Evolutionary conservation across 345 rosid species (phyloP).

Genomic region (Euphorbia lathyris): DNA sequence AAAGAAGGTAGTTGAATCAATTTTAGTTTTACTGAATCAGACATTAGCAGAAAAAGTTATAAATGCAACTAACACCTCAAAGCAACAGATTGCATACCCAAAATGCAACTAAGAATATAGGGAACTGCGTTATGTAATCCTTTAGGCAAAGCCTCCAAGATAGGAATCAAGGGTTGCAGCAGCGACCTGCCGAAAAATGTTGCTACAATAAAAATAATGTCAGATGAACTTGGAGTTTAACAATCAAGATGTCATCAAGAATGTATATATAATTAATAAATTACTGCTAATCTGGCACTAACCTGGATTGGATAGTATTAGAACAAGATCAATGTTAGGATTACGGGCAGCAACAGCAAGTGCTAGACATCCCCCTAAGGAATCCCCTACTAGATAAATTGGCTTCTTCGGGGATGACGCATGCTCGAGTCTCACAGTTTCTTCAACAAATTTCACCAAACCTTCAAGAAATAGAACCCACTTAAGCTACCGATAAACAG

Average conservation of each 20-base stretch:
- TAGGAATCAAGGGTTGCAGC: constrained; percentile 63
- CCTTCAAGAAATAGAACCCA: constrained; percentile 35
- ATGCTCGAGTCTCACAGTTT: constrained; percentile 54
- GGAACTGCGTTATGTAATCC: constrained; percentile 56
- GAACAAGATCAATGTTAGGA: constrained; percentile 59
- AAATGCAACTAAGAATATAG: constrained; percentile 59
- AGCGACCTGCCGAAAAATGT: constrained; percentile 76
- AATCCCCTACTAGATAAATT: constrained; percentile 78
- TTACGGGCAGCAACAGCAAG: constrained; percentile 81
- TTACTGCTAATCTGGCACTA: constrained; percentile 15
- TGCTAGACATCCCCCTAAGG: constrained; percentile 90
- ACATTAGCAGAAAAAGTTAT: not conserved
- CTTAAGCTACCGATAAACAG: not conserved
- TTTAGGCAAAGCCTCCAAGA: constrained; percentile 62
- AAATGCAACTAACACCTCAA: not conserved
- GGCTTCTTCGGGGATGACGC: constrained; percentile 59
- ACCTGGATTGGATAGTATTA: constrained; percentile 80
- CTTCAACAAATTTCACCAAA: constrained; percentile 57
- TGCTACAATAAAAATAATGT: constrained; percentile 43
- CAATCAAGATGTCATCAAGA: too few relatives aligned
- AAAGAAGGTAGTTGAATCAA: not conserved
- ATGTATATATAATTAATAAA: constrained; percentile 11
- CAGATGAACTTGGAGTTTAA: constrained; percentile 12
- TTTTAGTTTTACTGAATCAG: not conserved
- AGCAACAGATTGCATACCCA: constrained; percentile 44